These are phyloP conservation scores for Apiospora saccharicola DNA, from an alignment of 2,329 filamentous ascomycete genomes.

Conservation along the genomic window DNA sequence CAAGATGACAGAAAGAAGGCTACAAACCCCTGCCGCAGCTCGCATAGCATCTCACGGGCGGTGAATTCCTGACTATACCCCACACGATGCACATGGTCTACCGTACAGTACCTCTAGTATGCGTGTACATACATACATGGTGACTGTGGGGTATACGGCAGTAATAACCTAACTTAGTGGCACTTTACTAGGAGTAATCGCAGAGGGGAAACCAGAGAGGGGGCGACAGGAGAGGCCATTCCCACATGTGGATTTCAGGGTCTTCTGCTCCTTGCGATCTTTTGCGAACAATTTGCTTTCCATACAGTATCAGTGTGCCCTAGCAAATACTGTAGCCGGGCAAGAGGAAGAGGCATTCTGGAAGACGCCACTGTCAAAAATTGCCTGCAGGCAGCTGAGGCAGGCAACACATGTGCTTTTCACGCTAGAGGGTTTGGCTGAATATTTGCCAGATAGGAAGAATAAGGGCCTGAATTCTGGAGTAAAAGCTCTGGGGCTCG, in stretches of 20 bases:
- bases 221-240: conserved; percentile 13
- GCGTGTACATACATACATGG: background rate
- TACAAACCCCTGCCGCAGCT: background rate
- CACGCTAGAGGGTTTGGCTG: background rate
- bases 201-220: conserved; percentile 3
- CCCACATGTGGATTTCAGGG: conserved; percentile 17
- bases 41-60: background rate
- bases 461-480: background rate
- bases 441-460: background rate
- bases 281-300: background rate
- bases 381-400: background rate
- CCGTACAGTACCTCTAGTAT: no score
- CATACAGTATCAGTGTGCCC: background rate
- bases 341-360: background rate
- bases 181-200: conserved; percentile 3
- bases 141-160: conserved; percentile 12
- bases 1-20: background rate
- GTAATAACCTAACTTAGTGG: conserved; percentile 17
- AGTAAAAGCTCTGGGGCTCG: background rate
- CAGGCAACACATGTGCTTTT: background rate
- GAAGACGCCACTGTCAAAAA: background rate
- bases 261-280: conserved; percentile 7
- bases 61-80: background rate
- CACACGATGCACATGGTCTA: conserved; percentile 2
- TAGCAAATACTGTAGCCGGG: background rate